These are phyloP conservation scores for Coemansia sp. DNA, from an alignment of 192 early-diverging fungal genomes.

Conservation along the genomic window DNA sequence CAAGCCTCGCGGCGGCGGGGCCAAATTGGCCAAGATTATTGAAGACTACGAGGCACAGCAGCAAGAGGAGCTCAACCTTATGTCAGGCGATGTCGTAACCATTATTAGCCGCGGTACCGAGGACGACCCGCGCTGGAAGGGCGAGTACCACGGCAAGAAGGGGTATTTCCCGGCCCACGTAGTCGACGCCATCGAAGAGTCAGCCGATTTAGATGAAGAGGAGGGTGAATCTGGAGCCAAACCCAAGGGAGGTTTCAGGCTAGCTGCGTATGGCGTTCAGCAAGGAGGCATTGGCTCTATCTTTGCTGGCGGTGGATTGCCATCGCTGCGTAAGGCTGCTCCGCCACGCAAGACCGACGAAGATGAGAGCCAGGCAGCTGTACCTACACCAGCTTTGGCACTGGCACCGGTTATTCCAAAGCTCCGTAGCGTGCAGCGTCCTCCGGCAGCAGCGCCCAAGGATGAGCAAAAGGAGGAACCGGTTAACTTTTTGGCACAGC, in stretches of 20 bases:
- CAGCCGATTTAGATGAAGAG: constrained; percentile 32
- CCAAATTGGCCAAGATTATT: constrained; percentile 64
- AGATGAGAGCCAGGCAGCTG: constrained; percentile 3
- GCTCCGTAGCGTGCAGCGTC: constrained; percentile 52
- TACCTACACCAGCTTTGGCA: constrained; percentile 21
- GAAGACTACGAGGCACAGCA: constrained; percentile 73
- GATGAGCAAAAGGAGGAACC: constrained; percentile 34
- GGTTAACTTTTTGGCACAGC: constrained; percentile 46
- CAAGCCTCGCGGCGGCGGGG: constrained; percentile 28
- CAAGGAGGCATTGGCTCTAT: constrained; percentile 77
- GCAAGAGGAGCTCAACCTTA: constrained; percentile 68
- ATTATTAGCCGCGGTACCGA: constrained; percentile 63
- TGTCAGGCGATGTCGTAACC: constrained; percentile 68
- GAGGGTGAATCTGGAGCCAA: constrained; percentile 18
- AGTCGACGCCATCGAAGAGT: constrained; percentile 52
- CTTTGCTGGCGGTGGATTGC: constrained; percentile 71
- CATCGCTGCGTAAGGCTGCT: constrained; percentile 66
- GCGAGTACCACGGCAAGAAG: constrained; percentile 78
- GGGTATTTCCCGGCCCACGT: constrained; percentile 72
- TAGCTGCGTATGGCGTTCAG: constrained; percentile 79
- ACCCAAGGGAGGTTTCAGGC: constrained; percentile 58
- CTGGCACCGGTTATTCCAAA: constrained; percentile 35
- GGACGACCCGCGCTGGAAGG: constrained; percentile 68
- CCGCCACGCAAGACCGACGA: constrained; percentile 31
- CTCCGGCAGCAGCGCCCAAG: constrained; percentile 21